These are phyloP conservation scores for Dactylellina cionopaga DNA, from an alignment of 2,329 filamentous ascomycete genomes.

Conservation along the genomic window DNA sequence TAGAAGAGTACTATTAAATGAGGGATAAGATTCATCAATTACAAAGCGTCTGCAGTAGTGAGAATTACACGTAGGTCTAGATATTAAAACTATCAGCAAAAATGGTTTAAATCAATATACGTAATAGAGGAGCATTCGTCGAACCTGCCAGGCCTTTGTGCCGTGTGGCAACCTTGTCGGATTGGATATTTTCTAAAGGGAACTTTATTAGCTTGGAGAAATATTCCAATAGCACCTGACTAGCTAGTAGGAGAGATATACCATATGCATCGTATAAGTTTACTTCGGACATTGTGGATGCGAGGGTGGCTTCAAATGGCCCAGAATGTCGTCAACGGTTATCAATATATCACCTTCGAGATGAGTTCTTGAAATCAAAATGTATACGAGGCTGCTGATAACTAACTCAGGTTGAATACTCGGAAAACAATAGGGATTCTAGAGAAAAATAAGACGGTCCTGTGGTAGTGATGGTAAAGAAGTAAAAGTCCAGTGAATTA, in stretches of 20 bases:
- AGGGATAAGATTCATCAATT: background rate
- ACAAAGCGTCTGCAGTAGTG: conserved; percentile 50
- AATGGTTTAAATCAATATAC: background rate
- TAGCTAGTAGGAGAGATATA: background rate
- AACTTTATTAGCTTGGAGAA: background rate
- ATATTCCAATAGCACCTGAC: too few relatives aligned
- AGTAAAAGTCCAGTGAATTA: too few relatives aligned
- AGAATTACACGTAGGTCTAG: conserved; percentile 55
- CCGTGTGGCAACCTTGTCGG: conserved; percentile 54
- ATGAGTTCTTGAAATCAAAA: too few relatives aligned
- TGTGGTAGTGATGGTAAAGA: too few relatives aligned
- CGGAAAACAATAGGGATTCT: background rate
- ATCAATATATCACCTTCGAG: too few relatives aligned
- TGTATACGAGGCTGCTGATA: too few relatives aligned
- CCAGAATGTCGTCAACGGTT: background rate
- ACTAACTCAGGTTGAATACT: too few relatives aligned
- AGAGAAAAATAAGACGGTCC: background rate
- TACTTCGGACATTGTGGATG: conserved; percentile 39
- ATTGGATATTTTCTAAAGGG: conserved; percentile 53
- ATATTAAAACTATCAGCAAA: background rate
- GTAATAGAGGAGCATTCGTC: background rate
- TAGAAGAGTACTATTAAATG: background rate
- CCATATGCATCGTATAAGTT: conserved; percentile 40
- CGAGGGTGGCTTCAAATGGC: too few relatives aligned
- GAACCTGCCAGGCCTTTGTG: conserved; percentile 53